Evolutionary conservation across 331 rosid species (phyloP).

Genomic region (Saraca asoca): DNA sequence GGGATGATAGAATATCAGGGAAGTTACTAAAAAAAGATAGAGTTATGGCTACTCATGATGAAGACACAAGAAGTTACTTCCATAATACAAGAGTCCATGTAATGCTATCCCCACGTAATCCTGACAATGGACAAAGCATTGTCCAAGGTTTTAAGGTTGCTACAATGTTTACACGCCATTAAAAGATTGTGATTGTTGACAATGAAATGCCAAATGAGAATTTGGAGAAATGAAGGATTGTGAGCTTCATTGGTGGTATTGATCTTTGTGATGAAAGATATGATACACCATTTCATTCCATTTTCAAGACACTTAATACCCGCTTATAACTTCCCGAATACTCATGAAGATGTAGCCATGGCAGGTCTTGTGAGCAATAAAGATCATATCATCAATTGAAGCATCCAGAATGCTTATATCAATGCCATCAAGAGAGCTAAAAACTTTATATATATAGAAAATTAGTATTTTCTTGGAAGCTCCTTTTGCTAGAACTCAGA

Average conservation of each 20-base stretch:
- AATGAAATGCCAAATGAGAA: conserved; percentile 28
- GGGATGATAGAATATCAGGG: too few species aligned
- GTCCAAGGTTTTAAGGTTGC: conserved; percentile 39
- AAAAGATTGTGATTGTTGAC: conserved; percentile 53
- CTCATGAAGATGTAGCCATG: conserved; percentile 32
- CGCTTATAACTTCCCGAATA: conserved; percentile 35
- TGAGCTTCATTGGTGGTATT: conserved; percentile 58
- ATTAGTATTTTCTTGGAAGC: conserved; percentile 42
- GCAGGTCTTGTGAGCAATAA: conserved; percentile 40
- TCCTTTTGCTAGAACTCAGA: conserved; percentile 41
- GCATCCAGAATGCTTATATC: conserved; percentile 52
- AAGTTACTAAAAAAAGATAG: too few species aligned
- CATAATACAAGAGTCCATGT: conserved; percentile 42
- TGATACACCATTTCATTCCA: conserved; percentile 48
- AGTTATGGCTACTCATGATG: too few species aligned
- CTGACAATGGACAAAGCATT: conserved; percentile 38
- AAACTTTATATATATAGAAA: conserved; percentile 40
- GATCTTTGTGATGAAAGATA: conserved; percentile 62
- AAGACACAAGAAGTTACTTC: too few species aligned
- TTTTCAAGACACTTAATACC: conserved; percentile 45
- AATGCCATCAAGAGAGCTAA: conserved; percentile 47
- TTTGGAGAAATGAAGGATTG: conserved; percentile 33
- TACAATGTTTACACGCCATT: conserved; percentile 54
- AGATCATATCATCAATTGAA: conserved; percentile 36
- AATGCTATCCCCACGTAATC: conserved; percentile 48